Evolutionary conservation across 257 asterid genomes (phyloP).

Genomic region (Capsicum pubescens): DNA sequence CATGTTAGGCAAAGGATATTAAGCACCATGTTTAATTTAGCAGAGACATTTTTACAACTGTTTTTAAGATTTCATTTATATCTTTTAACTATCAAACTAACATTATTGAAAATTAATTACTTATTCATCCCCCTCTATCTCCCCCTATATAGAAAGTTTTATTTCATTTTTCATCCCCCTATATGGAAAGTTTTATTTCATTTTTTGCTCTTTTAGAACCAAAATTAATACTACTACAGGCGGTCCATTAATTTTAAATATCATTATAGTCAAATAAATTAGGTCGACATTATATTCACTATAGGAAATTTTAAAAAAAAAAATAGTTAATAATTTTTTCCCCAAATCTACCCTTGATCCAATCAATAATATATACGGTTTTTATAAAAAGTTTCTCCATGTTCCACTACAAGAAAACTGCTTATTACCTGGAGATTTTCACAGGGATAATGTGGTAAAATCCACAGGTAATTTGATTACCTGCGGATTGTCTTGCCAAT

Average conservation of each 20-base stretch:
- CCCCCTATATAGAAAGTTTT: background rate
- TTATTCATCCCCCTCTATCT: background rate
- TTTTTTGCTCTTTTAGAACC: background rate
- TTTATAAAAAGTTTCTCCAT: background rate
- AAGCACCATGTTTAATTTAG: slow-evolving; percentile 6
- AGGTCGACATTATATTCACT: background rate
- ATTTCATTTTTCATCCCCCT: background rate
- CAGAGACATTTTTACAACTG: background rate
- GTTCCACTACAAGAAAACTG: no score
- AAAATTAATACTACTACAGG: background rate
- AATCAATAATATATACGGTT: background rate
- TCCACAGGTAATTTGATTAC: no score
- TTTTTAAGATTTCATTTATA: background rate
- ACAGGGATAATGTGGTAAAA: no score
- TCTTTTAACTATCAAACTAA: background rate
- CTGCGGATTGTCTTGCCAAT: no score
- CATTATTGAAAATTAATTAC: background rate
- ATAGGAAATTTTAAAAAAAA: background rate
- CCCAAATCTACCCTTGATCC: background rate
- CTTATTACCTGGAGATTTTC: no score
- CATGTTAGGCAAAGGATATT: background rate
- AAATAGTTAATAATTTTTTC: background rate
- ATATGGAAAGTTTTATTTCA: background rate
- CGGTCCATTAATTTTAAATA: background rate
- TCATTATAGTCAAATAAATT: background rate